Percentiles rank a stretch among this genome's conserved stretches.
Evolutionary conservation across 2,329 filamentous ascomycete species (phyloP).

Genomic region (Ophiostoma perfectum): DNA sequence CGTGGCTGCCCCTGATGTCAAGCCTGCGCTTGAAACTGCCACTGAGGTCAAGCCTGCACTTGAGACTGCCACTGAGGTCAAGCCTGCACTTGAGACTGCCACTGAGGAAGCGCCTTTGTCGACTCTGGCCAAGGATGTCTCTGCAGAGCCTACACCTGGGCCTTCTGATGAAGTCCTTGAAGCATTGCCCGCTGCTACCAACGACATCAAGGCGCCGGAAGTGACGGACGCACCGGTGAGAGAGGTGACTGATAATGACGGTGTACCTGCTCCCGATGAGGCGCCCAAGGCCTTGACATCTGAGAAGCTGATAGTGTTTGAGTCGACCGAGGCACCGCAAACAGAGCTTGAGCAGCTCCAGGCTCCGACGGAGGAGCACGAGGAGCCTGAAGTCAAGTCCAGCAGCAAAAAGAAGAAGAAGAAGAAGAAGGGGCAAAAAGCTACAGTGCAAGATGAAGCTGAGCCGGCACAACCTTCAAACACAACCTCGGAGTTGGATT

Average conservation of each 20-base stretch:
- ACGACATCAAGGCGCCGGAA: not conserved
- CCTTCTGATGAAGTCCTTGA: not conserved
- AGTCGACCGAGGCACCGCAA: not conserved
- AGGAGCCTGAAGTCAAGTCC: conserved; percentile 2
- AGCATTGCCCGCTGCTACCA: too few species aligned
- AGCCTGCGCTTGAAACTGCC: not conserved
- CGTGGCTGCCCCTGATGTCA: not conserved
- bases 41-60: not conserved
- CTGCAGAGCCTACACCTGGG: not conserved
- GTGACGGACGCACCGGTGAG: not conserved
- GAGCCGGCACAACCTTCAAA: not conserved
- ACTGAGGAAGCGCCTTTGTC: not conserved
- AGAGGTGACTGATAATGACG: not conserved
- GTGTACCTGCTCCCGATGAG: not conserved
- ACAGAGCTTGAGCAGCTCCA: not conserved
- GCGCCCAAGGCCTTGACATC: not conserved
- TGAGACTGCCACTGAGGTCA: not conserved
- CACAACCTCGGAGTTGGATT: not conserved
- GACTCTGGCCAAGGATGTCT: not conserved
- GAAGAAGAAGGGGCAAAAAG: conserved; percentile 10
- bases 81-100: not conserved
- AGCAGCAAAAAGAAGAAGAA: conserved; percentile 14
- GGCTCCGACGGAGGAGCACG: not conserved
- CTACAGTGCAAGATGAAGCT: conserved; percentile 1
- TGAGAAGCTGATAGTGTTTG: not conserved